A percentile compares a stretch with the other conserved stretches of the same genome.
Conservation (phyloP, 352 stramenopile genomes). For the Globisporangium paroecandrum region DNA sequence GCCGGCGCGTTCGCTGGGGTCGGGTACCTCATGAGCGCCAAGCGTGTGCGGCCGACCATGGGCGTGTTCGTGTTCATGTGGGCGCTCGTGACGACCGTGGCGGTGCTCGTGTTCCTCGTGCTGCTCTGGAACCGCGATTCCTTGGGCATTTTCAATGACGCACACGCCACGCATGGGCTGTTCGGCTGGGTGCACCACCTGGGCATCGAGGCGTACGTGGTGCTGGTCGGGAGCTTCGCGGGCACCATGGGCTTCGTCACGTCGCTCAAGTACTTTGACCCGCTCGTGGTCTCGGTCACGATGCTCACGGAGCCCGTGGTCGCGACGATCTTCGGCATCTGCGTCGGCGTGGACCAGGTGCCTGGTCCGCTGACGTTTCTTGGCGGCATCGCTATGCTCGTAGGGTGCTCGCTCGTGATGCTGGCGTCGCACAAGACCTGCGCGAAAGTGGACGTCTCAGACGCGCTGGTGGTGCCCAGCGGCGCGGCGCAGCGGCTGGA, state of each 20-base stretch:
- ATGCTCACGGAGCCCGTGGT: constrained; percentile 54
- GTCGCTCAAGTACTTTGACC: constrained; percentile 58
- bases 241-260: constrained; percentile 60
- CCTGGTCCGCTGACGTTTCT: constrained; percentile 40
- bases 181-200: constrained; percentile 52
- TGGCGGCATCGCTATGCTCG: constrained; percentile 31
- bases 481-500: neutral
- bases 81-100: constrained; percentile 30
- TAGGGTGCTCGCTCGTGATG: constrained; percentile 44
- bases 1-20: constrained; percentile 45
- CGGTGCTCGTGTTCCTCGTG: constrained; percentile 29
- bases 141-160: constrained; percentile 6
- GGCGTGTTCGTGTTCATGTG: constrained; percentile 45
- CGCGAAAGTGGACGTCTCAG: constrained; percentile 36
- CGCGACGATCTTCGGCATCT: constrained; percentile 43
- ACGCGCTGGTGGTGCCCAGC: constrained; percentile 21
- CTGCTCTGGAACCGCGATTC: constrained; percentile 19
- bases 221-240: constrained; percentile 37
- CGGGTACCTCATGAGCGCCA: constrained; percentile 43
- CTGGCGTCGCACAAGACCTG: constrained; percentile 31
- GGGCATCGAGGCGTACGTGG: constrained; percentile 43
- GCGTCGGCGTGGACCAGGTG: constrained; percentile 32
- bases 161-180: constrained; percentile 23
- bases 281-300: constrained; percentile 51
- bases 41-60: constrained; percentile 33